Conservation (phyloP, 192 early-diverging fungal species). For the Entomortierella lignicola region DNA sequence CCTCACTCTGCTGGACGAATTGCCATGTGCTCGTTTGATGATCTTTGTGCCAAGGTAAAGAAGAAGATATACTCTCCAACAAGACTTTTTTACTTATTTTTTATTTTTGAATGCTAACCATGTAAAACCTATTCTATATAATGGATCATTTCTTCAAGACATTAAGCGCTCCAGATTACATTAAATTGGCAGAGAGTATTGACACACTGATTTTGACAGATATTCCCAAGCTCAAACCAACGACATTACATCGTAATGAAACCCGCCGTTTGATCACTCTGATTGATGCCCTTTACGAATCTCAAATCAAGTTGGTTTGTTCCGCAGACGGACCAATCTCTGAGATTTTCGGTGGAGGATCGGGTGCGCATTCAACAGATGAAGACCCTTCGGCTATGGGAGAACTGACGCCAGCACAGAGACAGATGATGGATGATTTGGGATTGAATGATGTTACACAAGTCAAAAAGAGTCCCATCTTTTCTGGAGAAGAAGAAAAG, state of each 20-base stretch:
- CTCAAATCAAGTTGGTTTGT: slow-evolving; percentile 76
- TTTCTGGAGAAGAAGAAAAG: slow-evolving; percentile 90
- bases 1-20: slow-evolving; percentile 73
- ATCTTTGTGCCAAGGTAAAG: slow-evolving; percentile 75
- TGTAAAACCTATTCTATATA: not conserved
- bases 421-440: slow-evolving; percentile 72
- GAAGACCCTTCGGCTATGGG: slow-evolving; percentile 54
- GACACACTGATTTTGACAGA: slow-evolving; percentile 83
- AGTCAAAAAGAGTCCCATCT: slow-evolving; percentile 67
- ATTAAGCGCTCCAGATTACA: slow-evolving; percentile 89
- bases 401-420: slow-evolving; percentile 55
- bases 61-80: not conserved
- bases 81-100: too few relatives aligned
- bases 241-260: slow-evolving; percentile 80
- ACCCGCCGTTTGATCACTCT: slow-evolving; percentile 94
- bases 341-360: slow-evolving; percentile 78
- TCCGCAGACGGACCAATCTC: slow-evolving; percentile 74
- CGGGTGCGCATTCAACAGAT: slow-evolving; percentile 51
- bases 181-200: slow-evolving; percentile 82
- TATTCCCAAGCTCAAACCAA: slow-evolving; percentile 68
- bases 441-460: slow-evolving; percentile 56
- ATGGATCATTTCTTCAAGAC: slow-evolving; percentile 44
- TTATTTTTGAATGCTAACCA: too few relatives aligned
- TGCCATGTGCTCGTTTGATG: slow-evolving; percentile 80
- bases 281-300: slow-evolving; percentile 93